These are phyloP conservation scores for Micromonas commoda DNA, from an alignment of 139 green algal genomes.

Conservation along the genomic window DNA sequence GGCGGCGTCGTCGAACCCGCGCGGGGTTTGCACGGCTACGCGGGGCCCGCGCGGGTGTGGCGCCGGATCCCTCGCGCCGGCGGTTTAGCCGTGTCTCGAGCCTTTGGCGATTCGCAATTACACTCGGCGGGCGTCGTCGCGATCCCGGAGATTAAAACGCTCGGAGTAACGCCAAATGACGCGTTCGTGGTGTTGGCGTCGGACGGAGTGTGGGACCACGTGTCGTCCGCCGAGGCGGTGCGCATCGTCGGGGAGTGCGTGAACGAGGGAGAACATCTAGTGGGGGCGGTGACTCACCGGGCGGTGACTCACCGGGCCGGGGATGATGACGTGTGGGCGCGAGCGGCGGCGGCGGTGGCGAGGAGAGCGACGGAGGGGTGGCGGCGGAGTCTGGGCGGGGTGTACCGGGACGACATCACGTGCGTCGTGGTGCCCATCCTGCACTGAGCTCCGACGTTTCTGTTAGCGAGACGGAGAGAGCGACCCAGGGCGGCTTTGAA, in stretches of 20 bases:
- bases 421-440: background rate
- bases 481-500: too few relatives aligned
- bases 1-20: conserved; percentile 83
- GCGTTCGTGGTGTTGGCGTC: conserved; percentile 71
- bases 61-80: too few relatives aligned
- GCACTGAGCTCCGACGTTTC: too few relatives aligned
- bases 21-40: conserved; percentile 71
- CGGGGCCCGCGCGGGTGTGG: conserved; percentile 53
- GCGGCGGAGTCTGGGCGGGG: background rate
- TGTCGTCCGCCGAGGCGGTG: background rate
- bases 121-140: background rate
- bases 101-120: background rate
- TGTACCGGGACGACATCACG: conserved; percentile 16
- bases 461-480: too few relatives aligned
- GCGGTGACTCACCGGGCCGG: too few relatives aligned
- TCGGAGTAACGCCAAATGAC: conserved; percentile 42
- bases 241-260: background rate
- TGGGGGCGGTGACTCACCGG: too few relatives aligned
- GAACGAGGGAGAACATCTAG: background rate
- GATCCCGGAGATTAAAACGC: conserved; percentile 39
- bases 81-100: background rate
- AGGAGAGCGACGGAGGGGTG: background rate
- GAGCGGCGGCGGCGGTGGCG: background rate
- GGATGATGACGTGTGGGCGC: background rate
- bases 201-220: conserved; percentile 83